Percentiles rank a stretch among this genome's conserved stretches.
These are phyloP conservation scores for Lathyrus sativus DNA, from an alignment of 306 rosid species.

Conservation along the genomic window DNA sequence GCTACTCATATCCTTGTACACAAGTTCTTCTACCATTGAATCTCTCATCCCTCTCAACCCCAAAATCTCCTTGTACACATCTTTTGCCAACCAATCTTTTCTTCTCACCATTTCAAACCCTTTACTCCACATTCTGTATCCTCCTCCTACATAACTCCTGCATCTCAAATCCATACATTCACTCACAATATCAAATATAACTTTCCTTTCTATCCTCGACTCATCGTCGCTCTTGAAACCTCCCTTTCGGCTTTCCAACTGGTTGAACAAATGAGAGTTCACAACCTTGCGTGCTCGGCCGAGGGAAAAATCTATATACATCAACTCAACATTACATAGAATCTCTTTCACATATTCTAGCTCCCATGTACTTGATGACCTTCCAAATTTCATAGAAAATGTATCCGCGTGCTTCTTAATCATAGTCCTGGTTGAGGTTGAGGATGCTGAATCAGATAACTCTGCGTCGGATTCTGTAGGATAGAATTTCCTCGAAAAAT, in stretches of 20 bases:
- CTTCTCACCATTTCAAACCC: constrained; percentile 69
- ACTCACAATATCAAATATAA: constrained; percentile 66
- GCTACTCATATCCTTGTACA: constrained; percentile 87
- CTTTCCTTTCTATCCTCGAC: constrained; percentile 57
- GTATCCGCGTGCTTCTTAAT: constrained; percentile 39
- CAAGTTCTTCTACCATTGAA: constrained; percentile 88
- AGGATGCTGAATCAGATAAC: constrained; percentile 86
- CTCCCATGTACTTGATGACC: constrained; percentile 62
- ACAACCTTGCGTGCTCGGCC: constrained; percentile 58
- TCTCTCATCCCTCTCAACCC: constrained; percentile 72
- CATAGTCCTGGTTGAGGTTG: constrained; percentile 50
- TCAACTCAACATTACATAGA: constrained; percentile 58
- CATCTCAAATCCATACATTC: constrained; percentile 79
- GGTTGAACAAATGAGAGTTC: constrained; percentile 63
- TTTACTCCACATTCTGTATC: constrained; percentile 69
- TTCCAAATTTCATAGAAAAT: constrained; percentile 34
- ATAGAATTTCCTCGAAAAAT: constrained; percentile 52
- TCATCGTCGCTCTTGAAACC: constrained; percentile 35
- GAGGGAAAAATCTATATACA: constrained; percentile 66
- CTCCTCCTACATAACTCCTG: constrained; percentile 56
- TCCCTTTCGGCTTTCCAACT: constrained; percentile 64
- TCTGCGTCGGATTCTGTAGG: constrained; percentile 60
- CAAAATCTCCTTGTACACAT: constrained; percentile 70
- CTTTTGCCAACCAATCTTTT: constrained; percentile 67
- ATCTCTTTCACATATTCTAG: constrained; percentile 70